phyloP scores from a whole-genome alignment of 1,284 basidiomycete species.

The Pyrrhoderma noxium region DNA sequence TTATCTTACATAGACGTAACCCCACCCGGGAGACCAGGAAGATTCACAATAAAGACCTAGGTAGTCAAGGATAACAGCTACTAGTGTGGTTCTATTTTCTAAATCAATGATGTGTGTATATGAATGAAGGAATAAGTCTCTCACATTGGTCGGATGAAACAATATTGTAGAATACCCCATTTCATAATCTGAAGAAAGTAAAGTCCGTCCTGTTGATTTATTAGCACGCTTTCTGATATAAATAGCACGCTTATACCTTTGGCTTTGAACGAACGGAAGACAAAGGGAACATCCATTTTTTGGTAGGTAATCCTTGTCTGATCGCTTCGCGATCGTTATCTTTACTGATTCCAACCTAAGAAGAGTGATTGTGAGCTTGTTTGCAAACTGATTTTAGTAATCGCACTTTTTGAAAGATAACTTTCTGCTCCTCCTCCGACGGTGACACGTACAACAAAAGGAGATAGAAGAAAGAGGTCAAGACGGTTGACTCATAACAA shows the following conservation, averaged over 20 bases:
- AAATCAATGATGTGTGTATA: background rate
- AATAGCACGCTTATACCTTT: conserved; percentile 27
- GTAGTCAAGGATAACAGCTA: conserved; percentile 58
- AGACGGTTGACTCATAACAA: conserved; percentile 62
- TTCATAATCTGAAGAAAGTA: conserved; percentile 76
- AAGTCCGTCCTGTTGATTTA: conserved; percentile 45
- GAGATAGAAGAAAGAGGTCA: conserved; percentile 75
- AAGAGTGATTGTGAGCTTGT: background rate
- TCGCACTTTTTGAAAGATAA: conserved; percentile 44
- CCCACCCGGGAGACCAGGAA: conserved; percentile 64
- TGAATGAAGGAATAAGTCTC: background rate
- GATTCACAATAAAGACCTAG: conserved; percentile 64
- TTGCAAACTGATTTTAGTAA: background rate
- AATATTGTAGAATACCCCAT: conserved; percentile 49
- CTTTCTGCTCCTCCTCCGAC: conserved; percentile 53
- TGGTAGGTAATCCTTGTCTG: conserved; percentile 37
- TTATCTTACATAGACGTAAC: conserved; percentile 55
- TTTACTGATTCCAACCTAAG: conserved; percentile 40
- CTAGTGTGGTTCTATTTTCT: conserved; percentile 47
- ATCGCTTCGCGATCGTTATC: conserved; percentile 40
- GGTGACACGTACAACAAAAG: conserved; percentile 67
- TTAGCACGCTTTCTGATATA: background rate
- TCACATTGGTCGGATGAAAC: background rate
- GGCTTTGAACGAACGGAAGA: conserved; percentile 59
- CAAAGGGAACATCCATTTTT: conserved; percentile 69